Evolutionary conservation across 1,284 basidiomycete species (phyloP), one percentile per base, ranked within the genome.

Genomic region (Ceratobasidium sp.): DNA sequence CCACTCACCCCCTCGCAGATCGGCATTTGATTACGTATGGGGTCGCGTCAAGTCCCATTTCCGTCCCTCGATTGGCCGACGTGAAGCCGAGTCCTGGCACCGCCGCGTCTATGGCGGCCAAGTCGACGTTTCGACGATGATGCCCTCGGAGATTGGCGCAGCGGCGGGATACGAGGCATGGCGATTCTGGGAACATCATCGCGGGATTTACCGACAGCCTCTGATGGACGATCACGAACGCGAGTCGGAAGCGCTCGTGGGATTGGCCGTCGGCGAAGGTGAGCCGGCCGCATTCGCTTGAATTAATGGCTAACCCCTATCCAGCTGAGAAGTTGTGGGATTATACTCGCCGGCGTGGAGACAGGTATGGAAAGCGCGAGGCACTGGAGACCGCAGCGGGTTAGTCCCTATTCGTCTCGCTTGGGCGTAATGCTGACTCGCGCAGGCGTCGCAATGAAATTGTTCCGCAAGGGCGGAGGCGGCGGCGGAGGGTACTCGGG

Each of bases 71-170:
- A 81, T 85, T n/a, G 83, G 83, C 42, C 75, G 81, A 10, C 76
- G 83, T 71, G 86, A 87, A 73, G 86, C 87, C 2, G 79, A 80
- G 13, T 79, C 82, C 69, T 87, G 83, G 84, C 86, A 89, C 76
- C 78, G 81, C 57, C 81, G 83, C 34, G 83, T 84, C 13, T 90
- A 89, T 74, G 83, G 85, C 47, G 84, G 83, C 42, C 73, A 84
- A 68, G 86, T 75, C 73, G 57, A 75, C 38, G 43, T 74, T 65
- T 72, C 79, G 45, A 32, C 77, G 2, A 70, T 76, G 25, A 58
- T 77, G 60, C 73, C 78, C 17, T 64, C 75, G 43, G 71, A 79
- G 71, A 74, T 75, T 62, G 77, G 78, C n/a, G 75, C 73, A 7
- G 77, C 31, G 29, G 52, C 69, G 27, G 69, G 65, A 31, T 57